Conservation (phyloP, 2,329 filamentous ascomycete genomes). For the Ascochyta clinopodiicola region DNA sequence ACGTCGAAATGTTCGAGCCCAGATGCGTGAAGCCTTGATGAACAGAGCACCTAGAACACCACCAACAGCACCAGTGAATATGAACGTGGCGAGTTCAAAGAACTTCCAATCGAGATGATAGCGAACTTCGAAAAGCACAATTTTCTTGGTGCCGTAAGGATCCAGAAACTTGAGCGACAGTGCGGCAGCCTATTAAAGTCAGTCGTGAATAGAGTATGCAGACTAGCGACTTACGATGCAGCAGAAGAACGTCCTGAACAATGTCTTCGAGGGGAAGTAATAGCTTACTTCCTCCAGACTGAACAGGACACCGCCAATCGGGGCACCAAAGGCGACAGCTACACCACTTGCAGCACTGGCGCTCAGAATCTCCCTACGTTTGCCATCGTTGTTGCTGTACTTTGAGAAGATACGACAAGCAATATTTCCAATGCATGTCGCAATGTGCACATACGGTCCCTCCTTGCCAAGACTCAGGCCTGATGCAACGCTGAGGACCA, state of each 20-base stretch:
- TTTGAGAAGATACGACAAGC: slow-evolving; percentile 92
- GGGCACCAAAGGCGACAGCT: slow-evolving; percentile 91
- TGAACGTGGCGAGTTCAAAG: slow-evolving; percentile 86
- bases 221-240: slow-evolving; percentile 72
- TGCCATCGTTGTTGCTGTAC: slow-evolving; percentile 92
- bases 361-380: slow-evolving; percentile 90
- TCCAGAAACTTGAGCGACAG: slow-evolving; percentile 93
- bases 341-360: slow-evolving; percentile 91
- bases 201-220: background rate
- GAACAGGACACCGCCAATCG: slow-evolving; percentile 88
- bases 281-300: slow-evolving; percentile 95
- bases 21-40: slow-evolving; percentile 91
- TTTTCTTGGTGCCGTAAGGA: slow-evolving; percentile 94
- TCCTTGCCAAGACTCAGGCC: slow-evolving; percentile 95
- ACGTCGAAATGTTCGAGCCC: slow-evolving; percentile 87
- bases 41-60: slow-evolving; percentile 88
- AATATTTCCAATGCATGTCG: slow-evolving; percentile 94
- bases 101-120: slow-evolving; percentile 92
- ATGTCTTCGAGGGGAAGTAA: slow-evolving; percentile 95
- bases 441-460: slow-evolving; percentile 94
- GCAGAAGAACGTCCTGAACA: slow-evolving; percentile 98
- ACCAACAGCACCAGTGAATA: slow-evolving; percentile 84
- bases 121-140: slow-evolving; percentile 93
- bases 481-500: slow-evolving; percentile 89
- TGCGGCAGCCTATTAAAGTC: slow-evolving; percentile 64